Evolutionary conservation across 371 early-diverging fungal species (phyloP), one percentile per base, ranked within the genome.

Genomic region (Apophysomyces trapeziformis): DNA sequence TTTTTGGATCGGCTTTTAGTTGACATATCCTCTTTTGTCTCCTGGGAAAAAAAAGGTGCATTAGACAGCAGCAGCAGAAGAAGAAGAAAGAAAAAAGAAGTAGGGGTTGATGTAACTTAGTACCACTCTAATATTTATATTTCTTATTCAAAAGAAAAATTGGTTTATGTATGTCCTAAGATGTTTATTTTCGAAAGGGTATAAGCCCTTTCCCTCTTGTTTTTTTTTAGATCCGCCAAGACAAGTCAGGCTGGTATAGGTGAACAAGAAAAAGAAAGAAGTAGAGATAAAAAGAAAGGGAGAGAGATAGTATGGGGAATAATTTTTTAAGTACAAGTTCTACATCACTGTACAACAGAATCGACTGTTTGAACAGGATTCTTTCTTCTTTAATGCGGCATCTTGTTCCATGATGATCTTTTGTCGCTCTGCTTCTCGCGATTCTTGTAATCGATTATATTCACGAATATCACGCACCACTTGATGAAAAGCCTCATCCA

Each of bases 341-440:
- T 50, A 50, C 54, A 50, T 50, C 18, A 50, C 54, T 16, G 54
- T 11, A 21, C 54, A 50, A 50, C 54, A 50, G 21, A 50, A 50
- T 50, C 54, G 16, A 50, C 18, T 50, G 21, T 50, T 21, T 50
- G 54, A 50, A 50, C 54, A 50, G 16, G 54, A 50, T 50, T 50
- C 54, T 50, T 50, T 50, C 54, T 50, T 50, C 54, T 50, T 50
- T 50, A 50, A 50, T 50, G 54, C 54, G 5, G 16, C 54, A 50
- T 50, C 54, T 50, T 50, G 54, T 32, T 50, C 54, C 54, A 16
- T 50, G 4, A 50, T 21, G 1, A 26, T 50, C 11, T 50, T 50
- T 50, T 50, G 54, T 50, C 54, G 54, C 9, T n/a, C 54, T n/a
- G 54, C 54, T 5, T 50, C 54, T 26, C 54, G 16, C 21, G 54